Conservation (phyloP, 2,329 filamentous ascomycete genomes). For the Aspergillus pseudonomiae region DNA sequence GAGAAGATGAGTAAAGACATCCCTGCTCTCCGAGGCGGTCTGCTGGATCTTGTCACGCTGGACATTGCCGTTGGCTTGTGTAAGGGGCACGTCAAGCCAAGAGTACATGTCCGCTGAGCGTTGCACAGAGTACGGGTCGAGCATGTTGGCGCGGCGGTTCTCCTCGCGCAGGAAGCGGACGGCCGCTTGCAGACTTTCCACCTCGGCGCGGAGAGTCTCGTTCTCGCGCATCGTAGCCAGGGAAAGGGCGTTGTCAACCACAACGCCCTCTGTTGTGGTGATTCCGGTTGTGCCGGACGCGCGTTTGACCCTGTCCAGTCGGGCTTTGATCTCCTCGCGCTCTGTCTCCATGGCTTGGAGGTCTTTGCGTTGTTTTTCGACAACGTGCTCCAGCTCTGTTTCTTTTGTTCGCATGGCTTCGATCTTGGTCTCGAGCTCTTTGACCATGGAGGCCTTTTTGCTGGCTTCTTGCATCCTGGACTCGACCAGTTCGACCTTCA, state of each 20-base stretch:
- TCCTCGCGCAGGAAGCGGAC: constrained; percentile 51
- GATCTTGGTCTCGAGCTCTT: constrained; percentile 47
- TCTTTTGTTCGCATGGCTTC: constrained; percentile 42
- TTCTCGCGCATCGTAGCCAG: constrained; percentile 48
- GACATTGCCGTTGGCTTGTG: constrained; percentile 25
- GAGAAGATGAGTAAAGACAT: constrained; percentile 46
- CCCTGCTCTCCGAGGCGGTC: constrained; percentile 45
- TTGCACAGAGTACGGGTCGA: constrained; percentile 47
- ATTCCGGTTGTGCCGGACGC: constrained; percentile 42
- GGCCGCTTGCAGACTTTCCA: constrained; percentile 48
- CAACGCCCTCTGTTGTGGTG: constrained; percentile 40
- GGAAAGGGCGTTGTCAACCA: constrained; percentile 43
- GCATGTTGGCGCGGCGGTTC: constrained; percentile 44
- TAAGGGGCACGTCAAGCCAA: constrained; percentile 48
- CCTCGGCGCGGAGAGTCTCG: constrained; percentile 46
- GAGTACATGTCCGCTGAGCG: constrained; percentile 43
- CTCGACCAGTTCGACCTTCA: constrained; percentile 91
- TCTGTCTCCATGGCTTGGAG: constrained; percentile 42
- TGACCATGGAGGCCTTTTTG: constrained; percentile 65
- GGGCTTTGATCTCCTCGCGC: constrained; percentile 44
- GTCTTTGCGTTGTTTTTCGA: constrained; percentile 41
- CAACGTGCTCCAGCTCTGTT: constrained; percentile 33
- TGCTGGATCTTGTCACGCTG: constrained; percentile 38
- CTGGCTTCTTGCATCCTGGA: constrained; percentile 82
- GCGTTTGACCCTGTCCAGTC: constrained; percentile 48